These are phyloP conservation scores for Suillus subluteus DNA, from an alignment of 768 basidiomycete species.

Conservation along the genomic window DNA sequence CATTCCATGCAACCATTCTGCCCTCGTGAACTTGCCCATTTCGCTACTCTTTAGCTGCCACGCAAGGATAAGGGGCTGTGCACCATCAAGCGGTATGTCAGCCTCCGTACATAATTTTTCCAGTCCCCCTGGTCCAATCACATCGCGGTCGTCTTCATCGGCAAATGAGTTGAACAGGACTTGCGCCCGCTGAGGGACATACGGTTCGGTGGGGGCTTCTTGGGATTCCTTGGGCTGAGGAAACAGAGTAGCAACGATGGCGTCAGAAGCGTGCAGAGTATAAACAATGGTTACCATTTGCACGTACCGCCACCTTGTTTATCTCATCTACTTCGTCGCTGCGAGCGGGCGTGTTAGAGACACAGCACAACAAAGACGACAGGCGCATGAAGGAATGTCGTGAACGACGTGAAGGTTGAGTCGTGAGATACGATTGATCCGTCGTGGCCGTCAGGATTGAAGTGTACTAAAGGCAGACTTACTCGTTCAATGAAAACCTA, in stretches of 20 bases:
- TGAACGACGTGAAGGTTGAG: conserved; percentile 19
- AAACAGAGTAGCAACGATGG: conserved; percentile 9
- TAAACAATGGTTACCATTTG: conserved; percentile 22
- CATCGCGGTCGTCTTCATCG: conserved; percentile 48
- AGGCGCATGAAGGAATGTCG: conserved; percentile 57
- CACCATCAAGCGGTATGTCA: conserved; percentile 72
- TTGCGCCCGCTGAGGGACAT: conserved; percentile 52
- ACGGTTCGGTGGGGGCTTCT: conserved; percentile 35
- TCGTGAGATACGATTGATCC: conserved; percentile 15
- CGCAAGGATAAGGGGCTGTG: conserved; percentile 69
- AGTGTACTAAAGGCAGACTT: conserved; percentile 31
- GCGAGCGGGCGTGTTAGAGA: conserved; percentile 55
- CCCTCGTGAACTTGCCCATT: conserved; percentile 70
- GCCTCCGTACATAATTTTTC: conserved; percentile 71
- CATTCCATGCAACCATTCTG: conserved; percentile 72
- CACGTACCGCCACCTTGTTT: conserved; percentile 35
- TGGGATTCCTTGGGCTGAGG: conserved; percentile 9
- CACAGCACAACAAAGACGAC: conserved; percentile 65
- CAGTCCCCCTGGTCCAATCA: conserved; percentile 76
- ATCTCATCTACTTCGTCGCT: conserved; percentile 49
- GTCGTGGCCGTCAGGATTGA: conserved; percentile 17
- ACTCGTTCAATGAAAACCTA: conserved; percentile 30
- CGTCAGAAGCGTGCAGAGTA: conserved; percentile 18
- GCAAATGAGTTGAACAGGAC: conserved; percentile 66
- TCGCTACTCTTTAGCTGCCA: conserved; percentile 76